Evolutionary conservation across 495 filamentous ascomycete species (phyloP).

Genomic region (Tirmania nivea): DNA sequence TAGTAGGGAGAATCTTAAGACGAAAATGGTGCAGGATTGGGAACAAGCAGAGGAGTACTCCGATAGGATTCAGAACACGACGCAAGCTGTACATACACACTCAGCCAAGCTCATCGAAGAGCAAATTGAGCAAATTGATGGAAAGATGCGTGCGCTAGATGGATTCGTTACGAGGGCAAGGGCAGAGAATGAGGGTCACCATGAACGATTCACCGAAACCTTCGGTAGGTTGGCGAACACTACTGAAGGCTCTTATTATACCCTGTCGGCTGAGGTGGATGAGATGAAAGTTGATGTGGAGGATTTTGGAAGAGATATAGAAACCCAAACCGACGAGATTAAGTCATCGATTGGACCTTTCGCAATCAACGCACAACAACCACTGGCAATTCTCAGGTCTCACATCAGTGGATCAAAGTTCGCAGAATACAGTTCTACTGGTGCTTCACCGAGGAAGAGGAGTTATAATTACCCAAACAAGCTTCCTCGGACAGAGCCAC

Average conservation of each 20-base stretch:
- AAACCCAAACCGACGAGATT: constrained; percentile 29
- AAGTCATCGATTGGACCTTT: constrained; percentile 36
- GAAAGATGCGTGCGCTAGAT: constrained; percentile 72
- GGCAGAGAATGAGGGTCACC: constrained; percentile 53
- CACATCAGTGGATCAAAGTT: constrained; percentile 38
- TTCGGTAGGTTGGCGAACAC: neutral
- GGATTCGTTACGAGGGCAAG: constrained; percentile 72
- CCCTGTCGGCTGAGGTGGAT: neutral
- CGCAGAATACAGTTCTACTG: constrained; percentile 62
- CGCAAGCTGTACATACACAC: constrained; percentile 75
- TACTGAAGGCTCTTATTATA: neutral
- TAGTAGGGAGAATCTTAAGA: constrained; percentile 56
- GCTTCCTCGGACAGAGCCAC: constrained; percentile 54
- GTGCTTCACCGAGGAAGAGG: constrained; percentile 59
- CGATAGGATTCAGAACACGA: constrained; percentile 53
- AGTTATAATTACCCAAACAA: constrained; percentile 52
- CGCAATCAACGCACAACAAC: constrained; percentile 35
- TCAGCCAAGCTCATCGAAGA: constrained; percentile 75
- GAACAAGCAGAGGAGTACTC: constrained; percentile 61
- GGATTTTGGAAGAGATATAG: constrained; percentile 40
- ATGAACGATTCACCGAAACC: constrained; percentile 1
- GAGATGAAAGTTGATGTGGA: neutral
- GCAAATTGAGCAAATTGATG: constrained; percentile 66
- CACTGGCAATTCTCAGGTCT: constrained; percentile 45
- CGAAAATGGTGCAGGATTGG: constrained; percentile 72